Conservation (phyloP, 768 basidiomycete species). For the Gelatoporia subvermispora region DNA sequence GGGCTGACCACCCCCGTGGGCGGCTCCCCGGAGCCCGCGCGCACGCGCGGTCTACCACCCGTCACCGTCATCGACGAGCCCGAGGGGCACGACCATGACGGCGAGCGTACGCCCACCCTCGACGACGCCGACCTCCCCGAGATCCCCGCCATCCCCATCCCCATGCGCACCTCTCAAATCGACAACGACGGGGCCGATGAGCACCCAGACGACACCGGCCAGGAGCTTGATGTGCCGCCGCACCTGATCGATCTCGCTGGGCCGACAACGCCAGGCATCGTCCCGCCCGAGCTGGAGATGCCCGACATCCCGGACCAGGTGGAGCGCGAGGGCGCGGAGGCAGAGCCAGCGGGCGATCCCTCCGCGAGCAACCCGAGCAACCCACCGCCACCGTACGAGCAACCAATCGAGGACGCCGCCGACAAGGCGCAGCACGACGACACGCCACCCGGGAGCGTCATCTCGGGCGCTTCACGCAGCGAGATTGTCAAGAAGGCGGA, state of each 20-base stretch:
- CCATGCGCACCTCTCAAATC: constrained; percentile 9
- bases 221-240: too few species aligned
- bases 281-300: constrained; percentile 11
- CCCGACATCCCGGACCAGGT: constrained; percentile 14
- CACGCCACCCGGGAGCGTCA: constrained; percentile 16
- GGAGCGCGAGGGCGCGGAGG: constrained; percentile 7
- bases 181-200: constrained; percentile 3
- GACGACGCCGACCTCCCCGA: constrained; percentile 10
- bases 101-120: constrained; percentile 8
- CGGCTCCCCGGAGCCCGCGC: constrained; percentile 8
- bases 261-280: constrained; percentile 8
- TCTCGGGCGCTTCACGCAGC: constrained; percentile 21
- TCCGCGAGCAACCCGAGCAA: background rate
- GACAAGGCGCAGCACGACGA: background rate
- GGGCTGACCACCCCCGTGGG: constrained; percentile 17
- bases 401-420: background rate
- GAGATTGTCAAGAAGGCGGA: constrained; percentile 25
- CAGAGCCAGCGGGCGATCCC: constrained; percentile 1
- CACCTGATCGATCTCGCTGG: constrained; percentile 9
- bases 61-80: constrained; percentile 15
- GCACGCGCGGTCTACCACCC: constrained; percentile 7
- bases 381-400: constrained; percentile 10
- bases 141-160: constrained; percentile 13
- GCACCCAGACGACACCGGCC: constrained; percentile 3
- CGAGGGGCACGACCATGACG: constrained; percentile 4